A percentile compares a stretch with the other conserved stretches of the same genome.
Evolutionary conservation across 257 asterid species (phyloP).

Genomic region (Ilex aquifolium): DNA sequence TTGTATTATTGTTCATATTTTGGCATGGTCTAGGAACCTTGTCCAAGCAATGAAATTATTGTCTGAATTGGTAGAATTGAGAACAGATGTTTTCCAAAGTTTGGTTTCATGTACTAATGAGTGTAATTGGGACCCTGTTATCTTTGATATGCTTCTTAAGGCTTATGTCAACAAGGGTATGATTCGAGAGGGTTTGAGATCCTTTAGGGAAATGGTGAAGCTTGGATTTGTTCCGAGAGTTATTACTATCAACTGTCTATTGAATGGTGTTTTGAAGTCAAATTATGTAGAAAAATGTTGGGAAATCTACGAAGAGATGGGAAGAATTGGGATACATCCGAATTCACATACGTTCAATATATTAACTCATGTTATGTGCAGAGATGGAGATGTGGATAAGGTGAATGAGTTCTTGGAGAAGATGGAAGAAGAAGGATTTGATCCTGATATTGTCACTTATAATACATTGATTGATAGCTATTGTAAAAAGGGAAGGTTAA

Average conservation of each 20-base stretch:
- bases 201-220: constrained; percentile 39
- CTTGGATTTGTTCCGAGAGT: constrained; percentile 62
- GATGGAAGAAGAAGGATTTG: constrained; percentile 85
- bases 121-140: constrained; percentile 86
- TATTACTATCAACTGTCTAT: constrained; percentile 51
- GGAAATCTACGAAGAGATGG: constrained; percentile 62
- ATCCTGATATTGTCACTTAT: constrained; percentile 66
- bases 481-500: constrained; percentile 63
- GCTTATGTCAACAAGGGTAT: constrained; percentile 58
- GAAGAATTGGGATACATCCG: constrained; percentile 53
- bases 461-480: constrained; percentile 66
- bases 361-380: constrained; percentile 57
- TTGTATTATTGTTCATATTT: constrained; percentile 57
- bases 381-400: constrained; percentile 54
- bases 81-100: constrained; percentile 38
- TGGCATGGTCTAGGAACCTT: constrained; percentile 68
- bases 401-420: constrained; percentile 63
- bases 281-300: constrained; percentile 54
- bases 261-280: constrained; percentile 52
- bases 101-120: constrained; percentile 35
- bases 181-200: constrained; percentile 49
- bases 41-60: constrained; percentile 56
- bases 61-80: constrained; percentile 45
- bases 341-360: constrained; percentile 70
- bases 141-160: constrained; percentile 84